Percentiles rank a stretch among this genome's conserved stretches.
Evolutionary conservation across 768 basidiomycete species (phyloP).

Genomic region (Rhodotorula taiwanensis): DNA sequence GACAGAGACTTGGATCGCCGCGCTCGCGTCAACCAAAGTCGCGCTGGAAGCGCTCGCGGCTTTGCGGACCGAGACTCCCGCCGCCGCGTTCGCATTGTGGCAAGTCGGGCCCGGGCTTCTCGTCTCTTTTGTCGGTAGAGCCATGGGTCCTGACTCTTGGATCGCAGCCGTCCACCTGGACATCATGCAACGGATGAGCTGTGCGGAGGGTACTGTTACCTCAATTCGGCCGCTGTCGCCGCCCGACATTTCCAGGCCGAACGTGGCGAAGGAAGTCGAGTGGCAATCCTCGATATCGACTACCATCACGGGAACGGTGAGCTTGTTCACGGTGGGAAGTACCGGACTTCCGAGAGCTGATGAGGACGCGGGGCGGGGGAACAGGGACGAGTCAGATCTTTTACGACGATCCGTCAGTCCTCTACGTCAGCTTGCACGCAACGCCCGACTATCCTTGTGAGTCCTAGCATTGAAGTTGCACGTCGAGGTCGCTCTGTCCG

Average conservation of each 20-base stretch:
- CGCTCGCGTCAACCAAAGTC: conserved; percentile 41
- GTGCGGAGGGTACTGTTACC: conserved; percentile 46
- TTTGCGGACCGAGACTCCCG: conserved; percentile 2
- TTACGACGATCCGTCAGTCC: conserved; percentile 43
- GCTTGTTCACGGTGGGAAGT: too few species aligned
- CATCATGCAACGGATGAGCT: conserved; percentile 43
- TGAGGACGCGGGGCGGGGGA: too few species aligned
- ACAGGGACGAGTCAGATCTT: conserved; percentile 43
- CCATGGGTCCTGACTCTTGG: background rate
- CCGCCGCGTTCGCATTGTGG: too few species aligned
- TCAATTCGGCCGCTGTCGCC: conserved; percentile 45
- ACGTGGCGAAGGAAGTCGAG: background rate
- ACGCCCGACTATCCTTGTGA: conserved; percentile 45
- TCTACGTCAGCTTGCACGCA: conserved; percentile 45
- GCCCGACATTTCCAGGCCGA: conserved; percentile 40
- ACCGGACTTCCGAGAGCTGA: too few species aligned
- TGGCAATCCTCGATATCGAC: conserved; percentile 47
- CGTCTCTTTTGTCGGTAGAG: too few species aligned
- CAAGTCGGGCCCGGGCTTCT: too few species aligned
- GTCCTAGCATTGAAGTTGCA: background rate
- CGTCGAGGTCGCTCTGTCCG: background rate
- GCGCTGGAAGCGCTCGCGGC: conserved; percentile 39
- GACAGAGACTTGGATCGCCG: conserved; percentile 43
- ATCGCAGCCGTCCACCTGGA: conserved; percentile 43
- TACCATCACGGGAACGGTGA: conserved; percentile 47